Evolutionary conservation across 129 eudicot species (phyloP).

Genomic region (Cynara cardunculus): DNA sequence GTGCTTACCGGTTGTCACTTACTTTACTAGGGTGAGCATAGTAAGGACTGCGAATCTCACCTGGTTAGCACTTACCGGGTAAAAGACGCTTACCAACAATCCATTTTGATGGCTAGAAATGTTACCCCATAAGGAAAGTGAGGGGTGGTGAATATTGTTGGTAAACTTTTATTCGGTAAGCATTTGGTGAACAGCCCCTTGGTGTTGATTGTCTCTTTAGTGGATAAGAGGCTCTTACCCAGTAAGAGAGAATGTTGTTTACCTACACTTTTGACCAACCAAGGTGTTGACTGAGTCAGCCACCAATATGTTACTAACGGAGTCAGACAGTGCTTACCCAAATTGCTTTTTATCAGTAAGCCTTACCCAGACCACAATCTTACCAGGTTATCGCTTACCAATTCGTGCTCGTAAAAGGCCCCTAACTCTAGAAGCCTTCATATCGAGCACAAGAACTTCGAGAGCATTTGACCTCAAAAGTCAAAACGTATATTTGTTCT

Average conservation of each 20-base stretch:
- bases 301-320: background rate
- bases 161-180: too few relatives aligned
- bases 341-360: background rate
- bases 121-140: background rate
- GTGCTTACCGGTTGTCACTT: too few relatives aligned
- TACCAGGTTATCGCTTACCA: background rate
- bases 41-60: too few relatives aligned
- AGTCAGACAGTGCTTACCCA: background rate
- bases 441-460: background rate
- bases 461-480: slow-evolving; percentile 2
- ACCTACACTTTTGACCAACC: background rate
- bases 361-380: background rate
- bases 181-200: background rate
- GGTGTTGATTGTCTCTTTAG: background rate
- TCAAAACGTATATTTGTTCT: background rate
- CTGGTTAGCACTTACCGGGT: too few relatives aligned
- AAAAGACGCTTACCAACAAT: background rate
- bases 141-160: background rate
- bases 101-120: background rate
- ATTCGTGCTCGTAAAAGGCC: background rate
- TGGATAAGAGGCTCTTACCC: background rate
- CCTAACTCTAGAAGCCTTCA: background rate
- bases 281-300: background rate
- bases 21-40: too few relatives aligned
- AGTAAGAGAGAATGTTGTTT: background rate